Evolutionary conservation across 1,139 yeast species (phyloP), one percentile per base, ranked within the genome.

Genomic region (Debaryomyces robertsiae): DNA sequence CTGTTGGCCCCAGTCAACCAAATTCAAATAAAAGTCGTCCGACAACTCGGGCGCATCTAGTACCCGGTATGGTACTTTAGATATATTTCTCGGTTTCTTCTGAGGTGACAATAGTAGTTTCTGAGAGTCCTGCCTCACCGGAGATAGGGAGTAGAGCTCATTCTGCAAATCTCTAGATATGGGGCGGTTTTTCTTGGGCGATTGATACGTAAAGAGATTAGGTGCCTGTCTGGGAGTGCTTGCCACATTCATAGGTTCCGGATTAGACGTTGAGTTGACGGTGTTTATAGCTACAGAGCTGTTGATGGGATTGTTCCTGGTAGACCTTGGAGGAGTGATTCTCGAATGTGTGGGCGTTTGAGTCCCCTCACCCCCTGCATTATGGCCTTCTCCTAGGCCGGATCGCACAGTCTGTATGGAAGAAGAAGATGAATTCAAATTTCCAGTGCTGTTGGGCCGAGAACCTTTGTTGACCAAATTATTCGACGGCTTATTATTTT

Each of bases 1-100:
- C 47, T 84, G 90, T 27, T 88, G 80, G 0, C 98, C 96, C 99
- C 99, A 93, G 60, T 93, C 98, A 1, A 93, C 87, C 45, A 93
- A 69, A 58, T 93, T 94, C 32, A 90, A 73, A 58, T 93, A 93
- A 58, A 91, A 93, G 61, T 93, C 98, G 60, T 94, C 98, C 9
- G 90, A 87, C 28, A 94, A 69, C 44, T 90, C 96, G 0, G 98
- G 99, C 0, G 99, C 99, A 65, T 93, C 98, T 33, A 93, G 75
- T 3, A 93, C 97, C 45, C 96, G 75, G 57, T 86, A 90, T 0
- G 98, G 98, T 0, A 90, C 89, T 55, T 86, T 88, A 9, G 91
- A 75, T 6, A 93, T 87, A 27, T 77, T 77, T 38, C 98, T 67
- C 1, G 87, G 80, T 53, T 82, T 84, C 63, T 84, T 88, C 43